These are phyloP conservation scores for Vigna radiata DNA, from an alignment of 306 rosid genomes.

Conservation along the genomic window DNA sequence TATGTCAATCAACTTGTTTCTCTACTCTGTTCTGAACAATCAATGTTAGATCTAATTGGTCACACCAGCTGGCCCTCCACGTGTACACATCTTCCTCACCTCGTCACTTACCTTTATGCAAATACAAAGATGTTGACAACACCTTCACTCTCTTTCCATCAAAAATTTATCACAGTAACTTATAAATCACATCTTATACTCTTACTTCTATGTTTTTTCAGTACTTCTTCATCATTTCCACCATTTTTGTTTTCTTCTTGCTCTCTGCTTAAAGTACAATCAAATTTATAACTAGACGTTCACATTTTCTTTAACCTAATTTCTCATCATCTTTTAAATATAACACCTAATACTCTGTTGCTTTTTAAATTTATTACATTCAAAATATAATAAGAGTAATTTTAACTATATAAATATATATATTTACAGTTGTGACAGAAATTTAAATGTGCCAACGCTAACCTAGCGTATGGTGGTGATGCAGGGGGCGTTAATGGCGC, in stretches of 20 bases:
- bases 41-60: not conserved
- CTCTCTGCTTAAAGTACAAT: not conserved
- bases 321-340: no score
- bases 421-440: not conserved
- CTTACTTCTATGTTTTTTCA: no score
- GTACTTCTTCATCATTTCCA: no score
- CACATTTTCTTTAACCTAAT: no score
- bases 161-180: not conserved
- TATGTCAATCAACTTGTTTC: conserved; percentile 17
- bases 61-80: conserved; percentile 15
- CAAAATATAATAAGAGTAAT: no score
- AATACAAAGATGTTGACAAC: not conserved
- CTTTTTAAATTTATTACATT: no score
- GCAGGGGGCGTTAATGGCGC: not conserved
- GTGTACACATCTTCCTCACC: not conserved
- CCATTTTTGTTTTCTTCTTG: not conserved
- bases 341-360: no score
- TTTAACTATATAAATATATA: no score
- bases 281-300: no score
- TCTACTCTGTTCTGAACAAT: conserved; percentile 15
- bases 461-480: not conserved
- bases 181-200: no score
- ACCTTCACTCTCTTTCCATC: not conserved
- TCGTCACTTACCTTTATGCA: not conserved
- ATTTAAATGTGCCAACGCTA: not conserved